Evolutionary conservation across 805 yeast genomes (phyloP), one percentile per base, ranked within the genome.

Genomic region (Lipomyces lipofer): DNA sequence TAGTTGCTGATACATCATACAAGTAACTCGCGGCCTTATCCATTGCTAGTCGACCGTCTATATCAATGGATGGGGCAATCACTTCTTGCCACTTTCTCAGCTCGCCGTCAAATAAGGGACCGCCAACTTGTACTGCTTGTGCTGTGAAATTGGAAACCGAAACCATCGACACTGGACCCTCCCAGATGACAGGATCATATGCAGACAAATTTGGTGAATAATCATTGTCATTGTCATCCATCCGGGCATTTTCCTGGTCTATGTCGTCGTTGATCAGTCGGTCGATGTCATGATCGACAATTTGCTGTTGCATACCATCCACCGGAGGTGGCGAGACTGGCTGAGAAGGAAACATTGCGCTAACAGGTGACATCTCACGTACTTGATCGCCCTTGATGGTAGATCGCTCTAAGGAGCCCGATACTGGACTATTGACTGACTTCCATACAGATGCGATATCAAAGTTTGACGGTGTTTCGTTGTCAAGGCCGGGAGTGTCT

Each of bases 21-120:
- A 88, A 68, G 64, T 88, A 88, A 10, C 71, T 71, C 50, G 78
- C 81, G 1, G 89, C 95, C 47, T 70, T 73, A 4, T 59, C 51
- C 3, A 73, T 64, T 63, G 80, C 83, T 43, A 88, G 73, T 51
- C 89, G 74, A 2, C 95, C 95, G 56, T 81, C 84, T 43, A 87
- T 70, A 28, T 71, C 71, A 60, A 83, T 68, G 32, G 69, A 60
- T 15, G 48, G 24, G 12, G 61, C 47, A 9, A 59, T 43, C 3
- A 62, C 54, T 15, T 54, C 52, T 17, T 36, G 25, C 66, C 65
- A 63, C 13, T 45, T 64, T 47, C 17, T 59, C 52, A 36, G 13
- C 32, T 43, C 36, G 19, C 43, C 62, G 22, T 47, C 63, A 39
- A 47, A 36, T 4, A 46, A 29, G 4, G 64, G 64, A n/a, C 64